Percentiles rank a stretch among this genome's conserved stretches.
Conservation (phyloP, 140 eudicot genomes). For the Erigeron philadelphicus region DNA sequence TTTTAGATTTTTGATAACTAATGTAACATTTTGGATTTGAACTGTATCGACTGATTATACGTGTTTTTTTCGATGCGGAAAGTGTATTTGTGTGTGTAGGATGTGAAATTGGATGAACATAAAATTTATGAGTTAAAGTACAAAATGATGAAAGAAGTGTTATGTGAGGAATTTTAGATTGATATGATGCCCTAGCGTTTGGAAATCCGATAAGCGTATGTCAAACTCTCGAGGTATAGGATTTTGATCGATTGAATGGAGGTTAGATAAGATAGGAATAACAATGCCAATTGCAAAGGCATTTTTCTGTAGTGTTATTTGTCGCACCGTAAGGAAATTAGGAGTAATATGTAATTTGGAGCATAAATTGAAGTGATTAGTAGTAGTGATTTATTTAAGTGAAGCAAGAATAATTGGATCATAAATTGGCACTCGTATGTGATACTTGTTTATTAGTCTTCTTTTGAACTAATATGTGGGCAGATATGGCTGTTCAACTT, state of each 20-base stretch:
- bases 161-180: slow-evolving; percentile 16
- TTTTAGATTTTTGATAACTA: slow-evolving; percentile 9
- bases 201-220: background rate
- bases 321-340: background rate
- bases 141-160: background rate
- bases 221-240: background rate
- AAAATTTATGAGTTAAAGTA: slow-evolving; percentile 2
- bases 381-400: background rate
- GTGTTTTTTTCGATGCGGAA: background rate
- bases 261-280: no score
- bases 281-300: no score
- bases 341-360: slow-evolving; percentile 4
- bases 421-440: slow-evolving; percentile 16
- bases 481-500: no score
- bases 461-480: background rate
- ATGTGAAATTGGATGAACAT: background rate
- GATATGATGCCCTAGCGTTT: slow-evolving; percentile 1
- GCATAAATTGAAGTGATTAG: background rate
- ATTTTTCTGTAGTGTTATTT: no score
- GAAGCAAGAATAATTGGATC: background rate
- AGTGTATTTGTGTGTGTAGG: slow-evolving; percentile 14
- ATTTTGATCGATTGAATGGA: no score
- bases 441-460: background rate
- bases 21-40: background rate
- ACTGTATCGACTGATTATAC: no score